These are phyloP conservation scores for Fusarium sp. DNA, from an alignment of 2,329 filamentous ascomycete genomes.

Conservation along the genomic window DNA sequence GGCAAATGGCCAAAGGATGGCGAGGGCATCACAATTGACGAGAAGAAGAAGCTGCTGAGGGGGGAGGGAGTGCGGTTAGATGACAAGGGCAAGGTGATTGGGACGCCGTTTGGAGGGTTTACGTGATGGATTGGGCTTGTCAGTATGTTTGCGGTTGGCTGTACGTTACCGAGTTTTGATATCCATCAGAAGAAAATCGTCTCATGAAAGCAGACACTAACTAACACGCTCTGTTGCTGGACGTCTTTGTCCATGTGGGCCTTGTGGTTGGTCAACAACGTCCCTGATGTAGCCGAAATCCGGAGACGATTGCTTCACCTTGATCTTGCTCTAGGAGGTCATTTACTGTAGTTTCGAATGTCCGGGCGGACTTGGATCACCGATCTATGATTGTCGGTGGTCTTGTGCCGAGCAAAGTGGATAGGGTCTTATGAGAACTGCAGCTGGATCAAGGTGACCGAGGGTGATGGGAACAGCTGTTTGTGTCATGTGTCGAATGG, in stretches of 20 bases:
- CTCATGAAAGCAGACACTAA: neutral
- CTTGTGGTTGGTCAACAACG: constrained; percentile 22
- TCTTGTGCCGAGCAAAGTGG: constrained; percentile 37
- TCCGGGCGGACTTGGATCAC: constrained; percentile 32
- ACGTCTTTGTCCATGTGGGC: constrained; percentile 28
- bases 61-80: constrained; percentile 73
- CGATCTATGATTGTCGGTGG: constrained; percentile 33
- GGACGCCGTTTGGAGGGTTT: constrained; percentile 56
- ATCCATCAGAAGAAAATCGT: neutral
- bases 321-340: neutral
- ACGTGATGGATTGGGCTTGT: constrained; percentile 11
- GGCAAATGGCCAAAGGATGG: constrained; percentile 70
- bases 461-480: constrained; percentile 28
- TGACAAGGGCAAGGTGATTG: constrained; percentile 65
- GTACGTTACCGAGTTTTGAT: neutral
- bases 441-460: constrained; percentile 33
- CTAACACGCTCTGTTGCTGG: constrained; percentile 9
- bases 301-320: constrained; percentile 34
- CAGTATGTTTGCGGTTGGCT: neutral
- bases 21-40: constrained; percentile 68
- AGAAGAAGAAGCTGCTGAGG: constrained; percentile 69
- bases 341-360: neutral
- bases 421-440: constrained; percentile 14
- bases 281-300: constrained; percentile 37
- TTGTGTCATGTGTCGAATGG: constrained; percentile 5